phyloP scores from a whole-genome alignment of 768 basidiomycete genomes.

The Lanmaoa pseudosensibilis region DNA sequence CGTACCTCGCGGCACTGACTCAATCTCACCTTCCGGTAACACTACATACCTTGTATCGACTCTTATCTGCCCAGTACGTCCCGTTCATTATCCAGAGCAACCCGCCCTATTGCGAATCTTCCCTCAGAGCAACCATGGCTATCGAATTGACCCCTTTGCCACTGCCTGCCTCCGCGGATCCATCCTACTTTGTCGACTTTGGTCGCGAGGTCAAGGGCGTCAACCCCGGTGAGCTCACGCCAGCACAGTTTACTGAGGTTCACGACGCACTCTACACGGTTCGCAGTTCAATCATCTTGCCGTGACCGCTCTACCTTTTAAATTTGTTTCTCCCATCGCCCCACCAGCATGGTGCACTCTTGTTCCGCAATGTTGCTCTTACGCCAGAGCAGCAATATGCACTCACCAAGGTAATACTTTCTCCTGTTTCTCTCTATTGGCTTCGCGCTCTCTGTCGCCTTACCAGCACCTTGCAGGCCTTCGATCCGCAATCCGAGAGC shows the following conservation, averaged over 20 bases:
- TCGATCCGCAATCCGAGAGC: constrained; percentile 59
- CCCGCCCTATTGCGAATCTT: too few species aligned
- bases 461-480: constrained; percentile 52
- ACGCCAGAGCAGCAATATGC: constrained; percentile 83
- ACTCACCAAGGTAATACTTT: constrained; percentile 67
- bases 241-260: constrained; percentile 65
- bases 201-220: constrained; percentile 77
- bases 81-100: not conserved
- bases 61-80: constrained; percentile 7
- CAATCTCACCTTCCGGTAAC: too few species aligned
- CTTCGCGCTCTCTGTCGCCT: constrained; percentile 24
- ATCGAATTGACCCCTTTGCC: constrained; percentile 67
- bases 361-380: constrained; percentile 70
- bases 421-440: not conserved
- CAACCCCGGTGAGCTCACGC: constrained; percentile 60
- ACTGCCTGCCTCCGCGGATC: constrained; percentile 70
- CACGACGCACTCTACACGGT: constrained; percentile 78
- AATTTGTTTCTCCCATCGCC: not conserved
- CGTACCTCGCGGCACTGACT: too few species aligned
- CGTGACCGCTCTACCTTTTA: not conserved
- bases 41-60: not conserved
- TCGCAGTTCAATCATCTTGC: not conserved
- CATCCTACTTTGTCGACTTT: constrained; percentile 65
- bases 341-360: constrained; percentile 62
- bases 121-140: constrained; percentile 46